These are phyloP conservation scores for Lentinula lateritia DNA, from an alignment of 768 basidiomycete genomes.

Conservation along the genomic window DNA sequence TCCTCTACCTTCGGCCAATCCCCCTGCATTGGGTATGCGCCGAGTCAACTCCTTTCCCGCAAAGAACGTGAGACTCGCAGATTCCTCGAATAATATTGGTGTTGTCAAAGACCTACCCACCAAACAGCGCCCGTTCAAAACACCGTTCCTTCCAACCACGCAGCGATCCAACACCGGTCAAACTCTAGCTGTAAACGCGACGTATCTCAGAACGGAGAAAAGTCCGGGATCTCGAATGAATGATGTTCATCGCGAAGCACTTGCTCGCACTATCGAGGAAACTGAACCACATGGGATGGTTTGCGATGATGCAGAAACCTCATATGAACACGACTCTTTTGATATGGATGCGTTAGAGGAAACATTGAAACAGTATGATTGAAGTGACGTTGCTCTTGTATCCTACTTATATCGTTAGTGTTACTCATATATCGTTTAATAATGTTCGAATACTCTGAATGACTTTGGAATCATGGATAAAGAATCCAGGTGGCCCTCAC, in stretches of 20 bases:
- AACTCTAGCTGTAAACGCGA: too few relatives aligned
- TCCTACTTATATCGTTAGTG: too few relatives aligned
- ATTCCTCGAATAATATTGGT: neutral
- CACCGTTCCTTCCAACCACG: constrained; percentile 1
- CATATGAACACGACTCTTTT: constrained; percentile 1
- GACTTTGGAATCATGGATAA: too few relatives aligned
- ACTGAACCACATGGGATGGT: neutral
- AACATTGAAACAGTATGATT: constrained; percentile 2
- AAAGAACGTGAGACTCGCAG: neutral
- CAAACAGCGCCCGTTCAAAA: neutral
- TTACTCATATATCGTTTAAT: too few relatives aligned
- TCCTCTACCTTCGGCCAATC: neutral
- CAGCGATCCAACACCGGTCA: neutral
- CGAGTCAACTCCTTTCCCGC: neutral
- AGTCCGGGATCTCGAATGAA: too few relatives aligned
- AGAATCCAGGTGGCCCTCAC: too few relatives aligned
- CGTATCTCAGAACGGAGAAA: neutral
- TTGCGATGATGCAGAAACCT: constrained; percentile 1
- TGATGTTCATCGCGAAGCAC: neutral
- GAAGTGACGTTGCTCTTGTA: neutral
- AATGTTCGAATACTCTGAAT: too few relatives aligned
- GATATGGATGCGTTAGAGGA: constrained; percentile 4
- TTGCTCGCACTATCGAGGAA: neutral
- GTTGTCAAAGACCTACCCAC: neutral
- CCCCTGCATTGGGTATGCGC: constrained; percentile 6